Evolutionary conservation across 345 rosid genomes (phyloP).

Genomic region (Brassica juncea): DNA sequence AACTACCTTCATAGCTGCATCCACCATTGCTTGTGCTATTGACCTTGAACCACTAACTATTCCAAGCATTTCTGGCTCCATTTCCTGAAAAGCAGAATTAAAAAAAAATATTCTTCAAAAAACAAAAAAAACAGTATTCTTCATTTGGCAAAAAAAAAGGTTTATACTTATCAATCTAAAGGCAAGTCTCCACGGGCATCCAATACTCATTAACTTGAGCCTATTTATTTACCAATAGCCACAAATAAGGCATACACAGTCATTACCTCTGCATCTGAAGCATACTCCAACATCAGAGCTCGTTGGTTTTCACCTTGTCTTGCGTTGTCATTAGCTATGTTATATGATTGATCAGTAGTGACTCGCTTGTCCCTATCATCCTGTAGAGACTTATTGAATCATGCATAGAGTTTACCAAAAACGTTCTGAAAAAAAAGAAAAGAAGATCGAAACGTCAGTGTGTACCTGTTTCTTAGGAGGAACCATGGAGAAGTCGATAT

Average conservation of each 20-base stretch:
- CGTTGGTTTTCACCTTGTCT: slow-evolving; percentile 60
- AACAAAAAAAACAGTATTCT: too few relatives aligned
- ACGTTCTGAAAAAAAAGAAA: not conserved
- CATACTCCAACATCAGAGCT: slow-evolving; percentile 47
- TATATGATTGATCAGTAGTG: slow-evolving; percentile 35
- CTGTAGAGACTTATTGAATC: slow-evolving; percentile 25
- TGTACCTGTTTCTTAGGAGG: slow-evolving; percentile 32
- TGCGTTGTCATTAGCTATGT: slow-evolving; percentile 41
- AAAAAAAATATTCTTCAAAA: too few relatives aligned
- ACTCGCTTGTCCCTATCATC: slow-evolving; percentile 14
- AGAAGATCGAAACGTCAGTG: slow-evolving; percentile 20
- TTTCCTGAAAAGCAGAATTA: slow-evolving; percentile 48
- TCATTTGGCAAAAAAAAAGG: too few relatives aligned
- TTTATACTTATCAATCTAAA: slow-evolving; percentile 18
- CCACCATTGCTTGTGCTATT: slow-evolving; percentile 78
- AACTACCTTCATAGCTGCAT: slow-evolving; percentile 85
- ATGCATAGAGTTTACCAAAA: slow-evolving; percentile 15
- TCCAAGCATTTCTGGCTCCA: slow-evolving; percentile 60
- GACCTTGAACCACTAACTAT: slow-evolving; percentile 63
- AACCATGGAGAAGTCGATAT: slow-evolving; percentile 10
- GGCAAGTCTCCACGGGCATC: slow-evolving; percentile 15
- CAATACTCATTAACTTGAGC: not conserved
- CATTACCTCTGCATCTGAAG: slow-evolving; percentile 63
- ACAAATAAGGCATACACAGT: slow-evolving; percentile 17
- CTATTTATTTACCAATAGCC: slow-evolving; percentile 6